A percentile compares a stretch with the other conserved stretches of the same genome.
phyloP scores from a whole-genome alignment of 1,284 basidiomycete species.

The Apiotrichum laibachii region DNA sequence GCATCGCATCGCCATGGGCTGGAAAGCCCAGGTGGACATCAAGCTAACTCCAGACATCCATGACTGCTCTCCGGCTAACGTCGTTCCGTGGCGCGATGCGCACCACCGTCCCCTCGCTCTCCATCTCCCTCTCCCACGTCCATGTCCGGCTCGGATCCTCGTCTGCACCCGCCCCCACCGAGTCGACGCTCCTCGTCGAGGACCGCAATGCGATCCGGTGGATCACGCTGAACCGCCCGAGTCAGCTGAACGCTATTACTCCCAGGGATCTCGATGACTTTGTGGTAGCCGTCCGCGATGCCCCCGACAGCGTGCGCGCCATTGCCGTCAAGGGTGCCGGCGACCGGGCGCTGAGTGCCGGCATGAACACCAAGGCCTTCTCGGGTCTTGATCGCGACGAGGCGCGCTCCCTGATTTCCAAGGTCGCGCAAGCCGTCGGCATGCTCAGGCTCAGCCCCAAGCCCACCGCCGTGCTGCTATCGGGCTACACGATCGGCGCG shows the following conservation, averaged over 20 bases:
- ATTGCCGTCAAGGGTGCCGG: constrained; percentile 15
- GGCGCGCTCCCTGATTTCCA: constrained; percentile 10
- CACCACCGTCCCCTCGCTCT: too few relatives aligned
- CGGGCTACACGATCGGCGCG: constrained; percentile 21
- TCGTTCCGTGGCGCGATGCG: too few relatives aligned
- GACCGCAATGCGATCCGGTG: constrained; percentile 14
- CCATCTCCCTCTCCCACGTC: too few relatives aligned
- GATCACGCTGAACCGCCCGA: constrained; percentile 18
- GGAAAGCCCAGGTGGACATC: too few relatives aligned
- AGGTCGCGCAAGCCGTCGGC: constrained; percentile 15
- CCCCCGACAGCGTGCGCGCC: constrained; percentile 13
- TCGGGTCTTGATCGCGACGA: constrained; percentile 5
- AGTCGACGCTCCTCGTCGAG: constrained; percentile 4
- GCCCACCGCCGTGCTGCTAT: constrained; percentile 20
- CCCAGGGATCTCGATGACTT: constrained; percentile 15
- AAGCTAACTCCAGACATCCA: too few relatives aligned
- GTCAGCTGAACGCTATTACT: constrained; percentile 16
- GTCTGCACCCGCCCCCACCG: not conserved
- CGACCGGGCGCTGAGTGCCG: constrained; percentile 14
- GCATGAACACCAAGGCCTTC: constrained; percentile 22
- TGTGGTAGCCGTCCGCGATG: constrained; percentile 9
- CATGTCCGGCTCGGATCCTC: not conserved
- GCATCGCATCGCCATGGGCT: too few relatives aligned
- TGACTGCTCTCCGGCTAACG: too few relatives aligned
- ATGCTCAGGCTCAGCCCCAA: constrained; percentile 13